Evolutionary conservation across 2,329 filamentous ascomycete genomes (phyloP).

Genomic region (Trichoderma sp.): DNA sequence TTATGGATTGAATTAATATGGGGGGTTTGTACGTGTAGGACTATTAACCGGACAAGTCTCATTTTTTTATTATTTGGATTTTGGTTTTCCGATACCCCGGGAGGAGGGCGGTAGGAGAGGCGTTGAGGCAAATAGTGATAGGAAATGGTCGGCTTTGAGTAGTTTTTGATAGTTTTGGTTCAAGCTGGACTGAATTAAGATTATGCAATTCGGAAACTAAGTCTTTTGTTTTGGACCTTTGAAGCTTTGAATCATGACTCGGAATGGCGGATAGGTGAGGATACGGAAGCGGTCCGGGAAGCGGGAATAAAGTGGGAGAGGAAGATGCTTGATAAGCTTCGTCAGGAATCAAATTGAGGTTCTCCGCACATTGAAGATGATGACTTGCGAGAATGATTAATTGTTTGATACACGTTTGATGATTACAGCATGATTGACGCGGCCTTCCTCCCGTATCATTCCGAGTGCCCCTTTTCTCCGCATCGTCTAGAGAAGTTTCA

Average conservation of each 20-base stretch:
- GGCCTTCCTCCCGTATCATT: neutral
- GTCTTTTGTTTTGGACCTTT: neutral
- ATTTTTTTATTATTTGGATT: neutral
- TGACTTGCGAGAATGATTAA: neutral
- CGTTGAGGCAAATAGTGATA: constrained; percentile 16
- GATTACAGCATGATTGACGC: neutral
- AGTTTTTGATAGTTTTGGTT: constrained; percentile 1
- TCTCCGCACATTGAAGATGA: neutral
- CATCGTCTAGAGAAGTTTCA: neutral
- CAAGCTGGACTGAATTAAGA: neutral
- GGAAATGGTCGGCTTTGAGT: neutral
- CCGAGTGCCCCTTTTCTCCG: neutral
- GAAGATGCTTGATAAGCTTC: neutral
- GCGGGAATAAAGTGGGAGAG: neutral
- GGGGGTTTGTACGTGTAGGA: constrained; percentile 23
- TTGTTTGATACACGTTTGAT: neutral
- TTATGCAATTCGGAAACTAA: neutral
- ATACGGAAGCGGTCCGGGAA: neutral
- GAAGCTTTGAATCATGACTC: neutral
- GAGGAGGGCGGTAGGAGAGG: constrained; percentile 26
- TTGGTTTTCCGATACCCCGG: constrained; percentile 31
- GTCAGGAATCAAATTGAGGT: neutral
- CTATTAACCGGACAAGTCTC: constrained; percentile 24
- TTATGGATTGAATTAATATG: constrained; percentile 13
- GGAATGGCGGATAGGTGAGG: neutral